phyloP scores from a whole-genome alignment of 805 yeast species.

The Sugiyamaella valdiviana region DNA sequence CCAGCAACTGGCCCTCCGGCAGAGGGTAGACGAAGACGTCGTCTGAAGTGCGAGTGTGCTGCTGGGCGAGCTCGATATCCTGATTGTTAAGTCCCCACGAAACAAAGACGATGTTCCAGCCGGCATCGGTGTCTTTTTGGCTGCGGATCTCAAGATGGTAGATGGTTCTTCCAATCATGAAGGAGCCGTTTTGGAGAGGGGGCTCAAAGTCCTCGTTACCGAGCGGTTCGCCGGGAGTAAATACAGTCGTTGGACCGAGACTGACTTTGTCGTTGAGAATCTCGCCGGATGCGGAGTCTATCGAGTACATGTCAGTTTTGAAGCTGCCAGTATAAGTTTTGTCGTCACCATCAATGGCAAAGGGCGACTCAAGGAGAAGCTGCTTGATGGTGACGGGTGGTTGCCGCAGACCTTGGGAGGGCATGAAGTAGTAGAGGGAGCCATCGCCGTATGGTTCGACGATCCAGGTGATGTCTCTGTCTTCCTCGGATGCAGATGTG shows the following conservation, averaged over 20 bases:
- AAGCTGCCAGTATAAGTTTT: slow-evolving; percentile 84
- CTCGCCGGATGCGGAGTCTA: slow-evolving; percentile 70
- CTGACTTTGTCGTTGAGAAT: slow-evolving; percentile 38
- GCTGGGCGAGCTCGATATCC: slow-evolving; percentile 49
- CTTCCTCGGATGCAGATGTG: slow-evolving; percentile 16
- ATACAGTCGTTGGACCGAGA: neutral
- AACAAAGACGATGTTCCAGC: slow-evolving; percentile 82
- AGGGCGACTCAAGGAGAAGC: slow-evolving; percentile 77
- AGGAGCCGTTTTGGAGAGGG: slow-evolving; percentile 15
- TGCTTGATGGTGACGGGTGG: slow-evolving; percentile 76
- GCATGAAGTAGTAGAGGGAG: slow-evolving; percentile 69
- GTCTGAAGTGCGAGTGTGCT: slow-evolving; percentile 50
- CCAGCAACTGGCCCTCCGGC: slow-evolving; percentile 72
- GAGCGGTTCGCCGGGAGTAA: neutral
- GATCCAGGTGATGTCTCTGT: slow-evolving; percentile 57
- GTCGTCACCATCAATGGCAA: slow-evolving; percentile 68
- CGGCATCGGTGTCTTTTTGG: slow-evolving; percentile 45
- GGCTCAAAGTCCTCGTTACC: slow-evolving; percentile 1
- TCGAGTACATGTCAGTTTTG: slow-evolving; percentile 64
- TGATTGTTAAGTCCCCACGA: slow-evolving; percentile 90
- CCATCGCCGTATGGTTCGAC: slow-evolving; percentile 91
- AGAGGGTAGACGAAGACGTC: slow-evolving; percentile 76
- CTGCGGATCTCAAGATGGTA: slow-evolving; percentile 56
- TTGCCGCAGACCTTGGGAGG: slow-evolving; percentile 66
- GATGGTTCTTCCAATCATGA: slow-evolving; percentile 34